Conservation (phyloP, 371 early-diverging fungal species). For the Apophysomyces trapeziformis region DNA sequence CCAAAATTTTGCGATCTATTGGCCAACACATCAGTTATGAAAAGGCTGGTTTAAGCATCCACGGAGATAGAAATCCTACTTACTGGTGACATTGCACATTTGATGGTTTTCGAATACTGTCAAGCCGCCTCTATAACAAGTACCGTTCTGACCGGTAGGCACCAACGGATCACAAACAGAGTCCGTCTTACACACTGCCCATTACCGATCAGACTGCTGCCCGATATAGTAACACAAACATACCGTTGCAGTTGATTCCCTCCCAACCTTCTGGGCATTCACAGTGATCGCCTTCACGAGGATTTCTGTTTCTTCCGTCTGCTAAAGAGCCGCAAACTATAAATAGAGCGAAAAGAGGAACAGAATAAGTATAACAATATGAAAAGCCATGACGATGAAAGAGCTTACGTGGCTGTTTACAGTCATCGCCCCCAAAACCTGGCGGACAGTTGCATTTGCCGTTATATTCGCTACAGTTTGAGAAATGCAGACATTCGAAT, state of each 20-base stretch:
- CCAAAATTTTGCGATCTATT: conserved; percentile 62
- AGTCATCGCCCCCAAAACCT: conserved; percentile 93
- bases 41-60: no score
- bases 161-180: conserved; percentile 76
- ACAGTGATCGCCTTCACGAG: conserved; percentile 65
- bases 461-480: conserved; percentile 76
- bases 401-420: conserved; percentile 72
- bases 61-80: conserved; percentile 17
- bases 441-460: conserved; percentile 85
- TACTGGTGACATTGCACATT: conserved; percentile 91
- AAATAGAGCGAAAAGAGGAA: background rate
- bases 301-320: conserved; percentile 66
- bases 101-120: conserved; percentile 81
- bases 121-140: conserved; percentile 82
- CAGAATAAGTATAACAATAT: background rate
- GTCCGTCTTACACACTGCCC: conserved; percentile 76
- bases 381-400: background rate
- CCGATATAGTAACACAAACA: conserved; percentile 11
- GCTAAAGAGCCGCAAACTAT: conserved; percentile 71
- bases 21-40: conserved; percentile 5
- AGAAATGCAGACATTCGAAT: conserved; percentile 80
- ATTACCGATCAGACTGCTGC: conserved; percentile 4
- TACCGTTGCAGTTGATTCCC: conserved; percentile 93
- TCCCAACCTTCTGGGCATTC: conserved; percentile 88
- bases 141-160: conserved; percentile 77